These are phyloP conservation scores for Bacidia rubella DNA, from an alignment of 495 filamentous ascomycete species.

Conservation along the genomic window DNA sequence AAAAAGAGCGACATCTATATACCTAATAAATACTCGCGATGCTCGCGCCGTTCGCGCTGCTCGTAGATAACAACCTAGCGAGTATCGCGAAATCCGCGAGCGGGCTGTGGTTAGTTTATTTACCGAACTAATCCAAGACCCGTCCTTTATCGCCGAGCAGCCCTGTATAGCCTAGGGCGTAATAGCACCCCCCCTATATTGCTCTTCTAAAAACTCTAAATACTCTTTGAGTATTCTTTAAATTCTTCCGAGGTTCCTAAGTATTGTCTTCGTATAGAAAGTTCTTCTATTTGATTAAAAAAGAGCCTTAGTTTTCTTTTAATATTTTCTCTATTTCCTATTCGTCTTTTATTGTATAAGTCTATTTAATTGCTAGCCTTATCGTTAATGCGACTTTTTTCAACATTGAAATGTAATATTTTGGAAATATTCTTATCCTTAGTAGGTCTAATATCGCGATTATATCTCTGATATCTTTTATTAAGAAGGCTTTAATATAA, in stretches of 20 bases:
- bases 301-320: neutral
- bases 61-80: too few species aligned
- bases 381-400: neutral
- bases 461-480: neutral
- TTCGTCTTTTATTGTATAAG: constrained; percentile 3
- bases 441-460: neutral
- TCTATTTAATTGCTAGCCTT: neutral
- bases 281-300: neutral
- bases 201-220: too few species aligned
- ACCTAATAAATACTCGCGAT: too few species aligned
- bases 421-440: neutral
- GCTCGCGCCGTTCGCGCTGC: too few species aligned
- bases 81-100: too few species aligned
- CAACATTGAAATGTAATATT: neutral
- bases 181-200: too few species aligned
- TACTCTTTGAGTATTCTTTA: neutral
- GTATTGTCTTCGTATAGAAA: neutral
- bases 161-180: too few species aligned
- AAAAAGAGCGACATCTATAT: too few species aligned
- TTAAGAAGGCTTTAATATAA: neutral
- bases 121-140: too few species aligned
- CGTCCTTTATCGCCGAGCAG: too few species aligned
- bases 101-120: too few species aligned
- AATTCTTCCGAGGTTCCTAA: neutral
- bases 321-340: neutral